Evolutionary conservation across 352 stramenopile species (phyloP).

Genomic region (Phytopythium delawarense): DNA sequence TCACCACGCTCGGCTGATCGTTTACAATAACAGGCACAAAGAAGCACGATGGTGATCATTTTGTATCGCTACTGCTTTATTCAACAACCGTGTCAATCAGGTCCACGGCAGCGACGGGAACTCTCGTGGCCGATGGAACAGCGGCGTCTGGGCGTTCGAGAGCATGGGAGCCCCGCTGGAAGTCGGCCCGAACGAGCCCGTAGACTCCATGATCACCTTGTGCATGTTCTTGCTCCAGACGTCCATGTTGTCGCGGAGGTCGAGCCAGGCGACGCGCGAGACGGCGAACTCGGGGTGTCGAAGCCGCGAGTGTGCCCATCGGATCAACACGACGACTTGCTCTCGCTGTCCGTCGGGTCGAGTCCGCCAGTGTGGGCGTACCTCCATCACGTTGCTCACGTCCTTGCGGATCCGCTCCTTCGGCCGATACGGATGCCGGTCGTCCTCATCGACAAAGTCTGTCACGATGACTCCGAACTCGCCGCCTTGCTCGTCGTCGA

Average conservation of each 20-base stretch:
- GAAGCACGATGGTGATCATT: too few species aligned
- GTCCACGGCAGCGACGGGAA: not conserved
- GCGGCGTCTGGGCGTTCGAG: not conserved
- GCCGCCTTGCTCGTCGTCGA: slow-evolving; percentile 10
- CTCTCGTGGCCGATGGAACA: not conserved
- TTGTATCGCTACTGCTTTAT: not conserved
- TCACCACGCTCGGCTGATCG: too few species aligned
- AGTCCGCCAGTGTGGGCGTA: slow-evolving; percentile 12
- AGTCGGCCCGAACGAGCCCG: not conserved
- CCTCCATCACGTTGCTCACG: slow-evolving; percentile 26
- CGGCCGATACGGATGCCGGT: slow-evolving; percentile 29
- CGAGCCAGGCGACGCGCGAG: slow-evolving; percentile 19
- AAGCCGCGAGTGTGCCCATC: slow-evolving; percentile 33
- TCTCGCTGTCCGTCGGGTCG: slow-evolving; percentile 11
- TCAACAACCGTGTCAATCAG: not conserved
- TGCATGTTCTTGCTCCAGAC: slow-evolving; percentile 38
- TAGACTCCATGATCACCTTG: slow-evolving; percentile 26
- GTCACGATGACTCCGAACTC: slow-evolving; percentile 25
- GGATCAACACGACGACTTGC: slow-evolving; percentile 34
- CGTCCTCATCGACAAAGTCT: slow-evolving; percentile 33
- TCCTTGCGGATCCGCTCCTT: slow-evolving; percentile 22
- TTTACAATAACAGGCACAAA: not conserved
- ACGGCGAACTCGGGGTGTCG: slow-evolving; percentile 25
- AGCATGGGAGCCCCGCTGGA: not conserved
- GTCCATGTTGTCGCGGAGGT: slow-evolving; percentile 37